A percentile compares a stretch with the other conserved stretches of the same genome.
Conservation (phyloP, 345 rosid genomes). For the Euphorbia tirucalli region DNA sequence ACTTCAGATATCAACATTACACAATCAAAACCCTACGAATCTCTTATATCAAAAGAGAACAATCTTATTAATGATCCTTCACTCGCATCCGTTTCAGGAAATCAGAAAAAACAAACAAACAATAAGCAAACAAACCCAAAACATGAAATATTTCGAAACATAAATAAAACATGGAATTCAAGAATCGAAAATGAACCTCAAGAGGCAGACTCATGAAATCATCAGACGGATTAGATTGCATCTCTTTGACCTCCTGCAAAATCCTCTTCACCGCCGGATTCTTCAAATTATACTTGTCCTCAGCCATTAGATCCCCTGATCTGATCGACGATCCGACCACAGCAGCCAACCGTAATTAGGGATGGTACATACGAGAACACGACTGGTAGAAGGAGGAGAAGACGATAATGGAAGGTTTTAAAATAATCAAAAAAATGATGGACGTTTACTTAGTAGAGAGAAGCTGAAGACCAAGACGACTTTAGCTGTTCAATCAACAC, state of each 20-base stretch:
- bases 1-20: neutral
- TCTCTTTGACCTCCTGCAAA: conserved; percentile 96
- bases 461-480: neutral
- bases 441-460: neutral
- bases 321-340: neutral
- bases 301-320: conserved; percentile 58
- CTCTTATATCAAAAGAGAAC: neutral
- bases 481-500: conserved; percentile 19
- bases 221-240: conserved; percentile 96
- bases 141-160: neutral
- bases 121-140: neutral
- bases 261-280: conserved; percentile 98
- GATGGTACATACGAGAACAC: neutral
- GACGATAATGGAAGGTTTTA: neutral
- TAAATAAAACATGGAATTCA: neutral
- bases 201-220: conserved; percentile 98
- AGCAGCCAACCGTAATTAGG: neutral
- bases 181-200: conserved; percentile 51
- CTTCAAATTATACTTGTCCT: conserved; percentile 77
- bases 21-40: neutral
- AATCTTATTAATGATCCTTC: neutral
- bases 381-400: neutral
- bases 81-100: neutral
- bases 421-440: too few relatives aligned
- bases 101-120: neutral